Evolutionary conservation across 139 green algal species (phyloP).

Genomic region (Edaphochlamys debaryana): DNA sequence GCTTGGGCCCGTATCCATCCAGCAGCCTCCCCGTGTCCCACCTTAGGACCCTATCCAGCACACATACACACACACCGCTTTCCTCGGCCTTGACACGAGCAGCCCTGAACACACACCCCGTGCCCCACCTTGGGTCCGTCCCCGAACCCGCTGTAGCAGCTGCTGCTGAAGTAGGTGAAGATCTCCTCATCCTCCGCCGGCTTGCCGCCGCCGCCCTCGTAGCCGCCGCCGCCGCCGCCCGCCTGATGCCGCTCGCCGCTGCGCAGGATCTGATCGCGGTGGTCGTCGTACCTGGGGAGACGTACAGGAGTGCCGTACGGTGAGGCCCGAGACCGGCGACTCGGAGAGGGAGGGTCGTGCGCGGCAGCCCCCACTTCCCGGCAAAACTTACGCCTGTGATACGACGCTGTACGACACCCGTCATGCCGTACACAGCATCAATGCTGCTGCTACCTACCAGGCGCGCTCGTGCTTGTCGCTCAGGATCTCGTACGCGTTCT

Average conservation of each 20-base stretch:
- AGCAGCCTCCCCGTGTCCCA: too few species aligned
- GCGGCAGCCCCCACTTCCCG: too few species aligned
- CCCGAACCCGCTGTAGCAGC: constrained; percentile 85
- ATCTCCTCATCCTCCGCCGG: constrained; percentile 86
- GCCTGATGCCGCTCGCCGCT: constrained; percentile 81
- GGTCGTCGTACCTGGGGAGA: constrained; percentile 95
- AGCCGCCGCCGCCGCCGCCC: constrained; percentile 56
- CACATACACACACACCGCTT: too few species aligned
- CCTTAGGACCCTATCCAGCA: too few species aligned
- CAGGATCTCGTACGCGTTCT: constrained; percentile 96
- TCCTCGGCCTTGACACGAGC: too few species aligned
- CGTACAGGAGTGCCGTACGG: too few species aligned
- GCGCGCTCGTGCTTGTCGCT: constrained; percentile 91
- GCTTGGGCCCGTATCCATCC: too few species aligned
- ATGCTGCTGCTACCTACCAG: too few species aligned
- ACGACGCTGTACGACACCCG: too few species aligned
- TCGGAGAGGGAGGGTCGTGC: too few species aligned
- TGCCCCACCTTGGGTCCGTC: constrained; percentile 68
- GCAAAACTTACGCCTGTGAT: too few species aligned
- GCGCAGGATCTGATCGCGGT: constrained; percentile 88
- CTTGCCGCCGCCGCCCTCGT: not conserved
- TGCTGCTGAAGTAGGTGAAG: constrained; percentile 83
- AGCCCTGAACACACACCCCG: not conserved
- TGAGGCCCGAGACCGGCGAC: not conserved
- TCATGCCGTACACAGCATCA: too few species aligned